Conservation (phyloP, 352 stramenopile genomes). For the Discostella stelligera region DNA sequence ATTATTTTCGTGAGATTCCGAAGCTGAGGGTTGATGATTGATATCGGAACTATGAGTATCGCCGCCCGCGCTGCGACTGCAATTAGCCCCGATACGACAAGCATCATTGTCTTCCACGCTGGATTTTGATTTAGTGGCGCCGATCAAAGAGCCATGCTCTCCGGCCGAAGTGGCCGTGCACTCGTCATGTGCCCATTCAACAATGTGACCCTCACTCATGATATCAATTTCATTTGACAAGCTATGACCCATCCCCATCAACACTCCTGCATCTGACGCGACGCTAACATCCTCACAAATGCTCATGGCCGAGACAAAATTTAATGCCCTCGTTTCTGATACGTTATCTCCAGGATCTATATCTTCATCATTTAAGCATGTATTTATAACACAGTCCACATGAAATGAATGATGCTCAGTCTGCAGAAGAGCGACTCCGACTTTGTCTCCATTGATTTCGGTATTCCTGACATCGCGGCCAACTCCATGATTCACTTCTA, state of each 20-base stretch:
- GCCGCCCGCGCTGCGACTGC: not conserved
- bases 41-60: not conserved
- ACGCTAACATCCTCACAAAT: not conserved
- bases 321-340: not conserved
- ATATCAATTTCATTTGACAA: constrained; percentile 15
- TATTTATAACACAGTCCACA: not conserved
- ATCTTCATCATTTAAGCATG: not conserved
- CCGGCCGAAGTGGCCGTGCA: not conserved
- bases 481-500: constrained; percentile 25
- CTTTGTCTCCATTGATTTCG: constrained; percentile 6
- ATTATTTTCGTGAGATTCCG: not conserved
- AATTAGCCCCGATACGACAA: not conserved
- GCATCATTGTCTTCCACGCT: constrained; percentile 2
- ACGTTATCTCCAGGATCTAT: constrained; percentile 4
- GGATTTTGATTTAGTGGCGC: constrained; percentile 8
- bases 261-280: constrained; percentile 7
- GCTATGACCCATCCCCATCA: constrained; percentile 18
- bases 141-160: constrained; percentile 1
- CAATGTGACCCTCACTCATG: not conserved
- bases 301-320: constrained; percentile 1
- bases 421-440: constrained; percentile 4
- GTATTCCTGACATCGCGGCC: constrained; percentile 30
- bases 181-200: not conserved
- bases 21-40: constrained; percentile 1
- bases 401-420: not conserved